Conservation (phyloP, 2,329 filamentous ascomycete genomes). For the Colletotrichum higginsianum region DNA sequence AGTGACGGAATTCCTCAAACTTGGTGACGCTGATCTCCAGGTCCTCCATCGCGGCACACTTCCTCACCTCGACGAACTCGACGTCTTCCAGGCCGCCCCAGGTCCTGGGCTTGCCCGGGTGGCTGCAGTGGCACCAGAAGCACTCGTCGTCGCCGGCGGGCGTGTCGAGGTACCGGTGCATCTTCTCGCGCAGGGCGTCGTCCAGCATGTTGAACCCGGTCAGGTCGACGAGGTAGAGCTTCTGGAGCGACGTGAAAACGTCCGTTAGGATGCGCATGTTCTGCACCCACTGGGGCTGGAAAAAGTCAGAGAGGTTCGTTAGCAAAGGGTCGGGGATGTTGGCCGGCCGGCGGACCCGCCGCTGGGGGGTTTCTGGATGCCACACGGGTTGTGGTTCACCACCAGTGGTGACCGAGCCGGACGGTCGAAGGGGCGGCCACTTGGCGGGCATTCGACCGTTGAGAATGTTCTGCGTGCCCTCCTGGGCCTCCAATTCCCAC, state of each 20-base stretch:
- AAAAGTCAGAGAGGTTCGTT: neutral
- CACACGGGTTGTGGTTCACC: neutral
- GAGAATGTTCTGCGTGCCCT: neutral
- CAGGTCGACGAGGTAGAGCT: conserved; percentile 22
- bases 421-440: neutral
- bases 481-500: neutral
- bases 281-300: neutral
- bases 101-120: neutral
- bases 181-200: neutral
- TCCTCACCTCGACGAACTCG: conserved; percentile 16
- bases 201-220: neutral
- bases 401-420: too few relatives aligned
- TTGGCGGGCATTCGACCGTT: neutral
- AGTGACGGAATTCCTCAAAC: neutral
- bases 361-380: neutral
- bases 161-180: conserved; percentile 3
- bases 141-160: neutral
- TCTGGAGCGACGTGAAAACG: conserved; percentile 2
- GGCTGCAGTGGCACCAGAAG: neutral
- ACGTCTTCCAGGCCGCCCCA: conserved; percentile 7
- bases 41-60: neutral
- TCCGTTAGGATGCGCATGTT: conserved; percentile 14
- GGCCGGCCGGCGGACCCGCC: neutral
- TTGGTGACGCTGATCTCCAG: neutral
- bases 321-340: neutral